Base-by-base conservation (phyloP, 2,329 filamentous ascomycete genomes). In the Coniella lustricola region DNA sequence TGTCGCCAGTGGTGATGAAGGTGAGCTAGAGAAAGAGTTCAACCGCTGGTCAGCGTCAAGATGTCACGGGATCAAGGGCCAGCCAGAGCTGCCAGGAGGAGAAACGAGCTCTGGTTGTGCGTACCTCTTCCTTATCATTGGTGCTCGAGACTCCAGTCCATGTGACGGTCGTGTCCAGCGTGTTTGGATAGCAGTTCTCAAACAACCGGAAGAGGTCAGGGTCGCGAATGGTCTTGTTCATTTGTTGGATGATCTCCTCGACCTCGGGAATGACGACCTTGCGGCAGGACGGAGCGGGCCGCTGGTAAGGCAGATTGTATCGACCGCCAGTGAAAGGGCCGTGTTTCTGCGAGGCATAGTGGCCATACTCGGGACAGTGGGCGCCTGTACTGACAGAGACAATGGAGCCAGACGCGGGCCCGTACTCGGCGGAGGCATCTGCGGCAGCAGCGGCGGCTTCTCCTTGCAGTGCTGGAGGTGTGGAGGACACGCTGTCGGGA, bases 141-240 rank as follows among this genome's bases (percentile, higher is more conserved):
- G 67, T 69, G 9, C 72, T 75, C 44, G 83, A 76, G 13, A 78
- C 54, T 20, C 64, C 74, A 59, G 85, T 82, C 84, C 84, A 87
- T 53, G 76, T 71, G 29, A 87, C 76, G 0, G 83, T 85, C 1
- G 84, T 85, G 54, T 87, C 84, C 18, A 88, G 66, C 0, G 84
- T 88, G 58, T 87, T 88, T 2, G 84, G 84, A 51, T 84, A 87
- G 2, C 83, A 83, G 60, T 89, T 89, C 58, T 85, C 81, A 61
- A 89, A 89, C 18, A 89, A 69, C 35, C 84, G 76, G n/a, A 82
- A 84, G 16, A 89, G 73, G 58, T 88, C 85, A 3, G 59, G 62
- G 48, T 68, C 65, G 43, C 51, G 53, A 38, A 66, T 62, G n/a
- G 56, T 42, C 17, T 50, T 50, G 49, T 57, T 62, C 56, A 67